Conservation (phyloP, 2,329 filamentous ascomycete genomes). For the Colletotrichum sp. region DNA sequence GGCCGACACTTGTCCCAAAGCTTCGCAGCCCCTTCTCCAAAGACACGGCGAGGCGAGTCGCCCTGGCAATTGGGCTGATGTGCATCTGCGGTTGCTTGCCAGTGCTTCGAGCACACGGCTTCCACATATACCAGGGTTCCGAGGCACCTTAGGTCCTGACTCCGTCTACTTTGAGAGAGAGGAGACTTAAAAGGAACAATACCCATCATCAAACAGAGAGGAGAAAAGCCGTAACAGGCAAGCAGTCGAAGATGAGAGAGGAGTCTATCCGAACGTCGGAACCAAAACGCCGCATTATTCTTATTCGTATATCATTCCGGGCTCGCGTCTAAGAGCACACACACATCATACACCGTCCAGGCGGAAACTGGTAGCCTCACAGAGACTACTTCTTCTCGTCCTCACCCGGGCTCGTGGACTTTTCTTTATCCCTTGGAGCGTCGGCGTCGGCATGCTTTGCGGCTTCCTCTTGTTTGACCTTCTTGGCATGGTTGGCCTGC, state of each 20-base stretch:
- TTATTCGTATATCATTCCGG: constrained; percentile 2
- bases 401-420: constrained; percentile 1
- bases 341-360: constrained; percentile 1
- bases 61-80: constrained; percentile 34
- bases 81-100: constrained; percentile 26
- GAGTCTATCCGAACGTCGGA: constrained; percentile 7
- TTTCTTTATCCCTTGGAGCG: constrained; percentile 23
- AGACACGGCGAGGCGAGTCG: constrained; percentile 31
- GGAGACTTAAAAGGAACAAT: background rate
- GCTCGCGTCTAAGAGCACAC: constrained; percentile 10
- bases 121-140: constrained; percentile 13
- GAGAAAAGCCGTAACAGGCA: background rate
- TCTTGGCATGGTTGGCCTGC: constrained; percentile 65
- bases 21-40: constrained; percentile 19
- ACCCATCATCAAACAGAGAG: background rate
- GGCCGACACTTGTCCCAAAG: constrained; percentile 6
- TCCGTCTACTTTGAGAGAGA: background rate
- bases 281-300: background rate
- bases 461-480: constrained; percentile 40
- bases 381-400: constrained; percentile 18
- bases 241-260: background rate
- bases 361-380: background rate
- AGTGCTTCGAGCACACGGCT: constrained; percentile 16
- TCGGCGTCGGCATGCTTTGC: constrained; percentile 12
- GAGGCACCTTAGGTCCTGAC: background rate